Base-by-base conservation (phyloP, 805 yeast genomes). In the Tetrapisispora nanseiensis region DNA sequence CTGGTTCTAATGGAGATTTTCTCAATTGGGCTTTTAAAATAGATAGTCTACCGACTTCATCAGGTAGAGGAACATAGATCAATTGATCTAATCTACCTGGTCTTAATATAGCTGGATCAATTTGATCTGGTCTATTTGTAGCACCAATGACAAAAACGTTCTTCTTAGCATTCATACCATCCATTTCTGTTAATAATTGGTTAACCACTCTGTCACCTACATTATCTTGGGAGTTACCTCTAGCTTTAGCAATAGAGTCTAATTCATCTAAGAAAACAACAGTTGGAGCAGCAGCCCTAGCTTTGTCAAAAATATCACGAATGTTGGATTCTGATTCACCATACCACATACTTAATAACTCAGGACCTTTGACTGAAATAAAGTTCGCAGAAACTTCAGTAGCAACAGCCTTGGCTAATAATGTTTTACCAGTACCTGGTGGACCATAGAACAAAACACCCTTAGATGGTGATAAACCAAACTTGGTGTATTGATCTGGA, bases 131-230 rank as follows among this genome's bases (percentile, higher is more conserved):
- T 74, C 99, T 81, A 70, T 92, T 92, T 44, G 99, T 92, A 33
- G 99, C 99, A 70, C 98, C 99, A 69, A 92, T 86, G 44, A 92
- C 97, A 61, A 92, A 92, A 29, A 92, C 98, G 61, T 92, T 92
- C 80, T 92, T 92, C 74, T 92, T 92, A 50, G 97, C 95, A 63
- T 92, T 92, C 98, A 92, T 92, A 78, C 99, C 99, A 68, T 92
- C 99, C 98, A 92, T 92, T 66, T 90, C 95, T 13, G 97, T 92
- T 54, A 90, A 75, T 55, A 90, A 78, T 72, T 92, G 98, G 69
- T 90, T 90, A 44, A 90, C 98, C 28, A 90, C 97, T 53, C 95
- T 90, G 67, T 90, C 98, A 49, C 98, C 98, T 37, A 96, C 97
- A 61, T 90, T 98, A 48, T 90, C 86, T 49, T 86, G 76, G 16